Conservation (phyloP, 805 yeast species). For the Candida saitoana region DNA sequence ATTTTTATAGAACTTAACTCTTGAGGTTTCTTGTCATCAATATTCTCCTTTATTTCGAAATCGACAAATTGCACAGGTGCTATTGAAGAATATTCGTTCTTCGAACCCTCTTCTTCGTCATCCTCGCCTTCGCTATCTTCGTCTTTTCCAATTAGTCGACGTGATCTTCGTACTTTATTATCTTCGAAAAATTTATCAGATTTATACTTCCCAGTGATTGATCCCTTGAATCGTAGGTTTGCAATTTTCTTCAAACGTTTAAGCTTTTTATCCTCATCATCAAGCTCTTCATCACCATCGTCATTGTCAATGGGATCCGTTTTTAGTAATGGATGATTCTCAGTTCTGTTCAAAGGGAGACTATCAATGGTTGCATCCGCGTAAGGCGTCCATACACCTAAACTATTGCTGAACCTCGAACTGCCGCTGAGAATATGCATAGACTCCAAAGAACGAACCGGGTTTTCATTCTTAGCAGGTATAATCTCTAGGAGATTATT, state of each 20-base stretch:
- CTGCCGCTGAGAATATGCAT: slow-evolving; percentile 58
- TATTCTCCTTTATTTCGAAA: slow-evolving; percentile 37
- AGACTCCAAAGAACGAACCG: slow-evolving; percentile 46
- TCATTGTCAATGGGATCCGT: slow-evolving; percentile 13
- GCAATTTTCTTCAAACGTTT: slow-evolving; percentile 40
- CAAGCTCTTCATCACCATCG: slow-evolving; percentile 4
- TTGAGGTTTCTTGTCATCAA: slow-evolving; percentile 4
- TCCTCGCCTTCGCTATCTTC: slow-evolving; percentile 14
- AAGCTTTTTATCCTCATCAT: slow-evolving; percentile 10
- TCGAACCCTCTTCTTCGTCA: slow-evolving; percentile 12
- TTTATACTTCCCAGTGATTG: slow-evolving; percentile 29
- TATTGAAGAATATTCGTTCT: slow-evolving; percentile 45
- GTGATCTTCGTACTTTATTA: slow-evolving; percentile 10
- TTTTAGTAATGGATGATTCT: slow-evolving; percentile 37
- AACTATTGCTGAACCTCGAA: slow-evolving; percentile 55
- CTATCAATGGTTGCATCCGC: slow-evolving; percentile 66
- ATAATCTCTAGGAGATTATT: slow-evolving; percentile 36
- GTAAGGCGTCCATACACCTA: slow-evolving; percentile 72
- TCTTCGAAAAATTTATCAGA: slow-evolving; percentile 40
- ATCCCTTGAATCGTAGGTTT: slow-evolving; percentile 60
- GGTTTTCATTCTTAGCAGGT: slow-evolving; percentile 35
- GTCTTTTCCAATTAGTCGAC: slow-evolving; percentile 9
- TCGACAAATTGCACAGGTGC: slow-evolving; percentile 56
- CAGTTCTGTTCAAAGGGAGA: slow-evolving; percentile 51
- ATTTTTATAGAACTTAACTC: slow-evolving; percentile 23